Evolutionary conservation across 306 rosid species (phyloP).

Genomic region (Rosa persica): DNA sequence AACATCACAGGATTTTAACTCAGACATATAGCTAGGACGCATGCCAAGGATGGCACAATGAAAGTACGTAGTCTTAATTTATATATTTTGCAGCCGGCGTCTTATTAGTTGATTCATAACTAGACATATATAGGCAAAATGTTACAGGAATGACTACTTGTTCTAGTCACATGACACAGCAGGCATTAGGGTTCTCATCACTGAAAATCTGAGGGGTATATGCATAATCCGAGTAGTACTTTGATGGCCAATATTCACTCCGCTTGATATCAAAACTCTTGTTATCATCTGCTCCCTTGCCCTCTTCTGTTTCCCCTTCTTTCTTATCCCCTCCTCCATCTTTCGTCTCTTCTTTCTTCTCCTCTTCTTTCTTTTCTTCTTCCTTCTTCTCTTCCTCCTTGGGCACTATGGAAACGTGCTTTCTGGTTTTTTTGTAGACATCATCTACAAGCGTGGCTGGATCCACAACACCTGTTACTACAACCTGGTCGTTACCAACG

Average conservation of each 20-base stretch:
- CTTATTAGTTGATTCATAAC: neutral
- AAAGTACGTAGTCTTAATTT: neutral
- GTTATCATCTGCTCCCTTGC: constrained; percentile 43
- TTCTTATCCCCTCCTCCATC: constrained; percentile 37
- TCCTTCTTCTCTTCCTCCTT: constrained; percentile 60
- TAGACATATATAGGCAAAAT: constrained; percentile 12
- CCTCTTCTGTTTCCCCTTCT: constrained; percentile 36
- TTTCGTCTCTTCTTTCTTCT: constrained; percentile 45
- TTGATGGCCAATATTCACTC: constrained; percentile 65
- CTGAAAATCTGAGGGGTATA: constrained; percentile 71
- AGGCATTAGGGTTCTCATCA: constrained; percentile 91
- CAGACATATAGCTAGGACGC: neutral
- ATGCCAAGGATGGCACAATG: neutral
- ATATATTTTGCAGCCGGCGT: neutral
- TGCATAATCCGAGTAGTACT: constrained; percentile 45
- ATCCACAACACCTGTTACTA: constrained; percentile 74
- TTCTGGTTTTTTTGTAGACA: constrained; percentile 65
- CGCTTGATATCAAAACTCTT: constrained; percentile 46
- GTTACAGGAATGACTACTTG: neutral
- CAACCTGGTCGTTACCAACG: constrained; percentile 56
- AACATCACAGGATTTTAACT: neutral
- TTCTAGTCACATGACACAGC: constrained; percentile 62
- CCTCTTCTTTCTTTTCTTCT: constrained; percentile 59
- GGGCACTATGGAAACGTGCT: constrained; percentile 62
- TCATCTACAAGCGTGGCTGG: constrained; percentile 60